A percentile compares a stretch with the other conserved stretches of the same genome.
Conservation (phyloP, 1,139 yeast genomes). For the Candida pseudoviswanathii region DNA sequence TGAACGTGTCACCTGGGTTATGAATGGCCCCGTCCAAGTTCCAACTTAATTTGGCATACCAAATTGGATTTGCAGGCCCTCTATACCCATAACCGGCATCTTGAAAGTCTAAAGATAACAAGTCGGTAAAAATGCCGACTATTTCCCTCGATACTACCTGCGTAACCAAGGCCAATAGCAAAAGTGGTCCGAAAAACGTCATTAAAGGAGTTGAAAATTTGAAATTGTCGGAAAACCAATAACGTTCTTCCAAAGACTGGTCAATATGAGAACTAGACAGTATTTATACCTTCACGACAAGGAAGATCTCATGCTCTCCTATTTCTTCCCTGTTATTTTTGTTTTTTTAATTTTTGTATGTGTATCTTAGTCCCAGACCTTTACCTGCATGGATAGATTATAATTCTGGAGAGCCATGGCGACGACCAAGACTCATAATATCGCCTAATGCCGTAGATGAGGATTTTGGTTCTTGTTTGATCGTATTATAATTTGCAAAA, state of each 20-base stretch:
- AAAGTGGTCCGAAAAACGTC: neutral
- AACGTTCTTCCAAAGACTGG: neutral
- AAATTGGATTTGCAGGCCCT: constrained; percentile 22
- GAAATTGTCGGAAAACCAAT: neutral
- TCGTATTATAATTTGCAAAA: too few relatives aligned
- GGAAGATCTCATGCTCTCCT: too few relatives aligned
- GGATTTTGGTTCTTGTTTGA: too few relatives aligned
- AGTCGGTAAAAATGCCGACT: constrained; percentile 7
- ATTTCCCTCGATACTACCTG: constrained; percentile 8
- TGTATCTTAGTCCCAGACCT: too few relatives aligned
- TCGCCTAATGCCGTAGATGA: too few relatives aligned
- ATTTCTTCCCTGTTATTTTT: too few relatives aligned
- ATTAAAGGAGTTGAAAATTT: neutral
- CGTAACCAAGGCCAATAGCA: neutral
- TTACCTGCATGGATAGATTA: too few relatives aligned
- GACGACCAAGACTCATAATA: too few relatives aligned
- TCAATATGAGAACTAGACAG: neutral
- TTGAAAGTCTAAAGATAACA: constrained; percentile 5
- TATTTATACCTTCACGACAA: too few relatives aligned
- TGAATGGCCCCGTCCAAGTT: constrained; percentile 20
- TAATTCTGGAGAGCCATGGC: too few relatives aligned
- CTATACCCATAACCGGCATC: constrained; percentile 6
- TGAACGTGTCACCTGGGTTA: constrained; percentile 28
- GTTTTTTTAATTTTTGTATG: too few relatives aligned
- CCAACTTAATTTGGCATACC: constrained; percentile 30